phyloP scores from a whole-genome alignment of 371 early-diverging fungal genomes.

The Actinomucor elegans region DNA sequence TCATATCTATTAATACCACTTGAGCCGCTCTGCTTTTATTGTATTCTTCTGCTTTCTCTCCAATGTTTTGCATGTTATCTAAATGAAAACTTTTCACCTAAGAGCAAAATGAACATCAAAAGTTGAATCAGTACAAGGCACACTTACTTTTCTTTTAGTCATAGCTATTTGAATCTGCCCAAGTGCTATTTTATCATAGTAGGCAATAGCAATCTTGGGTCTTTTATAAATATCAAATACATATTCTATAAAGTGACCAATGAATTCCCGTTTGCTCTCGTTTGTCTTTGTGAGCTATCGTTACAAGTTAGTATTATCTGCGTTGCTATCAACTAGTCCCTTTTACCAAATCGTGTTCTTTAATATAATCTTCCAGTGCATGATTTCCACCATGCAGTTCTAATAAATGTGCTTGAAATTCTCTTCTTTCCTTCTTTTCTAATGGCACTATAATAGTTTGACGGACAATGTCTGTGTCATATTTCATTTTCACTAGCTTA shows the following conservation, averaged over 20 bases:
- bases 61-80: background rate
- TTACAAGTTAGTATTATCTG: background rate
- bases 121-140: too few species aligned
- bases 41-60: background rate
- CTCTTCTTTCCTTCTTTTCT: background rate
- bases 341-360: background rate
- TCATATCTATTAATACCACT: constrained; percentile 13
- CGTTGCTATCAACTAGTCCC: too few species aligned
- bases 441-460: constrained; percentile 35
- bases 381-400: background rate
- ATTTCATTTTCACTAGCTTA: constrained; percentile 51
- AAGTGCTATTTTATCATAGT: constrained; percentile 54
- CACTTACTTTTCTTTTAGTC: constrained; percentile 24
- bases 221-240: constrained; percentile 31
- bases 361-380: background rate
- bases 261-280: constrained; percentile 42
- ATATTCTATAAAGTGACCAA: constrained; percentile 51
- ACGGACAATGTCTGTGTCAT: constrained; percentile 46
- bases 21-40: constrained; percentile 4
- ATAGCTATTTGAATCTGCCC: constrained; percentile 2
- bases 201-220: constrained; percentile 64
- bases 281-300: constrained; percentile 5
- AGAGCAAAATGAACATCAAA: background rate
- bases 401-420: background rate
- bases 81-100: constrained; percentile 1